Evolutionary conservation across 2,329 filamentous ascomycete genomes (phyloP).

Genomic region (Paracorniculantispora psalliotae): DNA sequence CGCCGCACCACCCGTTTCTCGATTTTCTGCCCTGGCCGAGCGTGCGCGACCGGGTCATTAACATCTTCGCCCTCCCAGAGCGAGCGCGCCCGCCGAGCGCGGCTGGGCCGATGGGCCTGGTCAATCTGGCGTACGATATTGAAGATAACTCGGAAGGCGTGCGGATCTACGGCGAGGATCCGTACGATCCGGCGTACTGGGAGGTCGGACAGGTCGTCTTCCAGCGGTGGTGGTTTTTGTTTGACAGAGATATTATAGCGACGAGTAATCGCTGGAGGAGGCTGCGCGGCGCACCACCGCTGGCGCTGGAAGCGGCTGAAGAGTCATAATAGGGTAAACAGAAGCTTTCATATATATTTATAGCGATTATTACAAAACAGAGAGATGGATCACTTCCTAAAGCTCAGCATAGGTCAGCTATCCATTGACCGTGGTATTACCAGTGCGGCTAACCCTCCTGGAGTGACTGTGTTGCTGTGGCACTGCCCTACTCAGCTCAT

Average conservation of each 20-base stretch:
- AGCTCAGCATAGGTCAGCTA: too few species aligned
- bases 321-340: not conserved
- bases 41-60: conserved; percentile 48
- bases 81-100: conserved; percentile 43
- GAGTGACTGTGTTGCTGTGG: too few species aligned
- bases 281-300: conserved; percentile 38
- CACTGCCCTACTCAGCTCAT: too few species aligned
- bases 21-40: conserved; percentile 55
- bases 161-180: conserved; percentile 44
- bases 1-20: conserved; percentile 53
- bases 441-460: too few species aligned
- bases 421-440: too few species aligned
- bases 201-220: conserved; percentile 56
- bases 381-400: too few species aligned
- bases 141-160: conserved; percentile 50
- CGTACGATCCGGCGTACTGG: conserved; percentile 45
- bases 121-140: conserved; percentile 52
- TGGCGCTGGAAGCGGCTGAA: conserved; percentile 15
- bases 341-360: not conserved
- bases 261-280: conserved; percentile 48
- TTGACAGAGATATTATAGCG: conserved; percentile 49
- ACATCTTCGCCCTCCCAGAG: conserved; percentile 45
- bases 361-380: not conserved
- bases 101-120: conserved; percentile 40
- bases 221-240: conserved; percentile 56